Base-by-base conservation (phyloP, 257 asterid genomes). In the Marsdenia floribunda region DNA sequence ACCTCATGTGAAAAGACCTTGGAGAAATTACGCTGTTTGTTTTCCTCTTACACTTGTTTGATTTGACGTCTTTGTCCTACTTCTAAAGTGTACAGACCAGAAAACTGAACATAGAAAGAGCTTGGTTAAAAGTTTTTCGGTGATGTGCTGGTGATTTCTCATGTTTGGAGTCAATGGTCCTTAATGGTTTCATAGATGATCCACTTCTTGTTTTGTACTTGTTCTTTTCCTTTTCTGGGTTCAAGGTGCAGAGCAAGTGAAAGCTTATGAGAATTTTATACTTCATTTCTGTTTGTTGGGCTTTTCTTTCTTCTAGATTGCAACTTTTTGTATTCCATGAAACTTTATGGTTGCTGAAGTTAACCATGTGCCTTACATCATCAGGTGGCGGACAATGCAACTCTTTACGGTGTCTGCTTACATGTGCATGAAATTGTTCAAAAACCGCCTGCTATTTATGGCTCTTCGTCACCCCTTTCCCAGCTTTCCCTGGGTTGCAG, bases 331-430 rank as follows among this genome's bases (percentile, higher is more conserved):
- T 37, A 35, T 15, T 49, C 52, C 8, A 19, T 21, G 53, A 16
- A 57, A 60, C 49, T 6, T n/a, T 47, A 26, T 59, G 77, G 42
- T 72, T 74, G 68, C 73, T 82, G 79, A 81, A 66, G 66, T 71
- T 40, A 37, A 75, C 63, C 42, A 77, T 77, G 79, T 82, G 75
- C 75, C 76, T 79, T 77, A 65, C 38, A 26, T 78, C 88, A 93
- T 78, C 88, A 93, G 98, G 98, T 89, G 77, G 93, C 96, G 44
- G 97, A 89, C 90, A 91, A 84, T 78, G 88, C 97, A 75, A 90
- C 97, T 79, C 95, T 93, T 40, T 93, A 93, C 74, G 98, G 98
- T 77, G 89, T 93, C 84, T 93, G 98, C 87, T 89, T 91, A 87
- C 92, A 85, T 59, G 92, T 89, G 37, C 87, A 84, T 82, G 98